Base-by-base conservation (phyloP, 2,329 filamentous ascomycete genomes). In the Alternaria arbusti region DNA sequence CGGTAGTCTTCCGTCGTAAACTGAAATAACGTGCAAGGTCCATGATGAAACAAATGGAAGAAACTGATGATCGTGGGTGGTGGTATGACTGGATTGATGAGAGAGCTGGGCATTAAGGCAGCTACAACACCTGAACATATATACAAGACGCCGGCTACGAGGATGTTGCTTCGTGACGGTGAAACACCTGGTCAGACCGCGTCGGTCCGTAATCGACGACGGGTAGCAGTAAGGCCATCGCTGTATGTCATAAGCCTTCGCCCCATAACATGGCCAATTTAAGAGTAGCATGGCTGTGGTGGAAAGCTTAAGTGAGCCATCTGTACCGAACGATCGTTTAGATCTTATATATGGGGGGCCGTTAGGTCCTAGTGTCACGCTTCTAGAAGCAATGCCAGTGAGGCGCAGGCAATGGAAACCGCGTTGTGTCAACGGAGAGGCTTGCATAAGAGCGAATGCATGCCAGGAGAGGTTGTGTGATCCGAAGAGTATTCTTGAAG, bases 21-120 rank as follows among this genome's bases (percentile, higher is more conserved):
- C 66, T 68, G 57, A 71, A 69, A 40, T 70, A 73, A 11, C 65
- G 63, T 17, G 60, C 58, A 20, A 73, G 62, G 46, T 71, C 68
- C 70, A 73, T 73, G 10, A 23, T 49, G 50, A 52, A 20, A 50
- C 26, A 23, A 28, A 55, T 25, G 30, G 25, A 52, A 57, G 11
- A 10, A 47, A 56, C 23, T 47, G 11, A 26, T 56, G 28, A 50
- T 13, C 12, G 20, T 13, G 23, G 9, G 20, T 11, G 13, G 17
- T 55, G 20, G 12, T 46, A 11, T 11, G 7, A 7, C 36, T 17
- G 45, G 10, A 28, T 25, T 40, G 22, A 57, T 25, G 36, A 23
- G 17, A 44, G 15, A 52, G 25, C 52, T 23, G 51, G 32, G 12
- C 13, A 23, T 23, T 5, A n/a, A n/a, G 15, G 32, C 15, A 47